These are phyloP conservation scores for Trichoderma guizhouense DNA, from an alignment of 2,329 filamentous ascomycete species.

Conservation along the genomic window DNA sequence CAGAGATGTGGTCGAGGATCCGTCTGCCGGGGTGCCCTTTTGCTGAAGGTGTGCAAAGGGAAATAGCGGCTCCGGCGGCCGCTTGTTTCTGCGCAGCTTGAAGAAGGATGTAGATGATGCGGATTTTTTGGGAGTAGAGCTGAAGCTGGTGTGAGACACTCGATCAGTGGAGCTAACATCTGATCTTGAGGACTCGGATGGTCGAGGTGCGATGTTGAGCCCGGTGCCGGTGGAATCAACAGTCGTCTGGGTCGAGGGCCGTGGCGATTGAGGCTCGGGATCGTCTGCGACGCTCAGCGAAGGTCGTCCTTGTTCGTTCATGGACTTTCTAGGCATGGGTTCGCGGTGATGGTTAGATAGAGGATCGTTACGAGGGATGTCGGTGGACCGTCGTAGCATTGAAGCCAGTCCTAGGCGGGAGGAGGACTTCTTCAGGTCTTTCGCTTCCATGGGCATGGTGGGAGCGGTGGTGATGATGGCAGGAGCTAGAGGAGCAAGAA, in stretches of 20 bases:
- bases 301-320: slow-evolving; percentile 35
- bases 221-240: slow-evolving; percentile 36
- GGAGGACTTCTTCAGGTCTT: slow-evolving; percentile 51
- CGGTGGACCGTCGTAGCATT: slow-evolving; percentile 51
- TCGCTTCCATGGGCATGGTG: slow-evolving; percentile 66
- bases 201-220: slow-evolving; percentile 48
- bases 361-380: slow-evolving; percentile 38
- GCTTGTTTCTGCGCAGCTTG: slow-evolving; percentile 72
- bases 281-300: slow-evolving; percentile 53
- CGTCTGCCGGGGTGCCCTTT: slow-evolving; percentile 48
- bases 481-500: slow-evolving; percentile 46
- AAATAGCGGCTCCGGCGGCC: slow-evolving; percentile 73
- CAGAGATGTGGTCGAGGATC: slow-evolving; percentile 45
- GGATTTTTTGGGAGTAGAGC: slow-evolving; percentile 57
- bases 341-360: not conserved
- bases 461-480: slow-evolving; percentile 91
- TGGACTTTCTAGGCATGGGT: slow-evolving; percentile 34
- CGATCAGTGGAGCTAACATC: slow-evolving; percentile 75
- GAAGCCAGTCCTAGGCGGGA: slow-evolving; percentile 53
- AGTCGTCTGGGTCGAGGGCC: slow-evolving; percentile 30
- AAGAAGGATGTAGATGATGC: slow-evolving; percentile 73
- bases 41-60: slow-evolving; percentile 79
- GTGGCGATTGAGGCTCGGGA: slow-evolving; percentile 49
- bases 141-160: slow-evolving; percentile 56
- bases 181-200: slow-evolving; percentile 78